These are phyloP conservation scores for Podospora australis DNA, from an alignment of 495 filamentous ascomycete genomes.

Conservation along the genomic window DNA sequence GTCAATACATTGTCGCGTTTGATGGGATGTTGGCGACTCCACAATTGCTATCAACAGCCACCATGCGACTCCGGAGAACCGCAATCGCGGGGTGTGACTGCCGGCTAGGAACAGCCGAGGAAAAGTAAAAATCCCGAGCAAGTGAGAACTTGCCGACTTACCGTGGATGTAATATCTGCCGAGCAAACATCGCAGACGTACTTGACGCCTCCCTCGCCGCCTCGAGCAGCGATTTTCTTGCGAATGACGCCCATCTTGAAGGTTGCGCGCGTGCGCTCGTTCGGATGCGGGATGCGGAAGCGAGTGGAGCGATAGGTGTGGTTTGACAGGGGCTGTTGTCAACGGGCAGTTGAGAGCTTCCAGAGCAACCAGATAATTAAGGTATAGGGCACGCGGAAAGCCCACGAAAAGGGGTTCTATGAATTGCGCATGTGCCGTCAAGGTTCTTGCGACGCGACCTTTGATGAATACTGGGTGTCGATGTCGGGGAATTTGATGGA, in stretches of 20 bases:
- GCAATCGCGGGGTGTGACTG: neutral
- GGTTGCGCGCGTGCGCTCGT: constrained; percentile 2
- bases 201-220: constrained; percentile 87
- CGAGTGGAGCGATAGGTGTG: constrained; percentile 15
- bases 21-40: constrained; percentile 12
- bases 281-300: constrained; percentile 6
- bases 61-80: neutral
- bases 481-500: constrained; percentile 18
- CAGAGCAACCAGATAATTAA: neutral
- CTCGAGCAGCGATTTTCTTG: constrained; percentile 85
- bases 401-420: constrained; percentile 5
- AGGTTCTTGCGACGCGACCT: constrained; percentile 12
- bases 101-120: neutral
- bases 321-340: constrained; percentile 1
- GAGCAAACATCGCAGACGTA: constrained; percentile 96
- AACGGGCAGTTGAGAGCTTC: constrained; percentile 1
- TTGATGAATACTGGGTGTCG: constrained; percentile 18
- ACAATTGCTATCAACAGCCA: constrained; percentile 8
- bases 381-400: constrained; percentile 2
- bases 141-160: constrained; percentile 45
- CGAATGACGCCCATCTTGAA: constrained; percentile 83
- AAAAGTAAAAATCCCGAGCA: too few species aligned
- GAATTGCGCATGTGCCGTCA: neutral
- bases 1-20: constrained; percentile 11
- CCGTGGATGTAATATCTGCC: constrained; percentile 89